Evolutionary conservation across 2,329 filamentous ascomycete genomes (phyloP).

Genomic region (Pestalotiopsis sp.): DNA sequence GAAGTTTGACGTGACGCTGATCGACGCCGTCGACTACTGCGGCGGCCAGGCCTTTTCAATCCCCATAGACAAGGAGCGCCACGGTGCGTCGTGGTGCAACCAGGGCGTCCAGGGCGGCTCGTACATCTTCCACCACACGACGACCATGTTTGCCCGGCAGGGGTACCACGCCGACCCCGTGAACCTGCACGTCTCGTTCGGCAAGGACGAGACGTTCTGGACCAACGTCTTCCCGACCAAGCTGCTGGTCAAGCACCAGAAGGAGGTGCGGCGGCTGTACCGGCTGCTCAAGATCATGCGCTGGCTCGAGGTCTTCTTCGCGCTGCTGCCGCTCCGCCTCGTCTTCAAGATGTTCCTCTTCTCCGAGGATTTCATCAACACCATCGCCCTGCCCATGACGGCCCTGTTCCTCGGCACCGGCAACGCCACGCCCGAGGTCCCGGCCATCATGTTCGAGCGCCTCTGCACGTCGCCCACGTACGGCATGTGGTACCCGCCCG

Average conservation of each 20-base stretch:
- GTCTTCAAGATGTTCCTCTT: conserved; percentile 31
- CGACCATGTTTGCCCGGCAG: conserved; percentile 59
- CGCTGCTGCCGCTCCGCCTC: conserved; percentile 42
- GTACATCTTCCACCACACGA: conserved; percentile 59
- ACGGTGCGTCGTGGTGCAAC: conserved; percentile 63
- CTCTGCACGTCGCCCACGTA: conserved; percentile 47
- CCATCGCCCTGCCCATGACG: conserved; percentile 34
- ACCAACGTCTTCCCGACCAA: conserved; percentile 56
- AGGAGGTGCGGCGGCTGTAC: conserved; percentile 48
- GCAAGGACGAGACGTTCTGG: conserved; percentile 57
- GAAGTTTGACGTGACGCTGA: conserved; percentile 59
- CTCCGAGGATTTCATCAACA: conserved; percentile 32
- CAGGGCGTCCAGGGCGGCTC: conserved; percentile 61
- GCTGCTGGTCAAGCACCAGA: conserved; percentile 49
- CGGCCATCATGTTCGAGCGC: conserved; percentile 33
- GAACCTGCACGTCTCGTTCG: conserved; percentile 55
- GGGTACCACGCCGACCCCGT: conserved; percentile 55
- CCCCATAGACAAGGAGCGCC: conserved; percentile 54
- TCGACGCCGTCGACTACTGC: conserved; percentile 58
- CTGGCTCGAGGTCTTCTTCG: conserved; percentile 54
- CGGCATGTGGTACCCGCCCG: conserved; percentile 56
- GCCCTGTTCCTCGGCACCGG: conserved; percentile 35
- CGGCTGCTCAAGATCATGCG: conserved; percentile 50
- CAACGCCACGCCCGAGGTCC: conserved; percentile 33
- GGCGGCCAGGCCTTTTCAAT: conserved; percentile 65